Evolutionary conservation across 169 alveolate species (phyloP), one percentile per base, ranked within the genome.

Genomic region (Plasmodium reichenowi): DNA sequence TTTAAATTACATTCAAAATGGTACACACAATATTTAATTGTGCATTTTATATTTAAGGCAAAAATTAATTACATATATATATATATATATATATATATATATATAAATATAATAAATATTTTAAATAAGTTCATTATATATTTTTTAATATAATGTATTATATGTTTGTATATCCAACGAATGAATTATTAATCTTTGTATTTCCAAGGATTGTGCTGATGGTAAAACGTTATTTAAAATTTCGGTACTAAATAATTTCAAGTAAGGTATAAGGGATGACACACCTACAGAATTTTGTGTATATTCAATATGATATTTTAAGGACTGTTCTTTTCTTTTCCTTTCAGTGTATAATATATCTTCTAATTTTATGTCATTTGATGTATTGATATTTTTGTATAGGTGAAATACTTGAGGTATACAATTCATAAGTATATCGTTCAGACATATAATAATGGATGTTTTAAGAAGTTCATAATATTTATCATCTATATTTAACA

Each of bases 191-290:
- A 71, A 59, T 52, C 92, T 70, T 38, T 86, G 92, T 10, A 54
- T 72, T 86, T 86, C 92, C 58, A 86, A 54, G 68, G 92, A 86
- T 54, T 86, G 88, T n/a, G 92, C 85, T 60, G 92, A 86, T 50
- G 92, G 92, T 17, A 86, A 32, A 38, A 86, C 67, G 58, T 86
- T 86, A 38, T 86, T 86, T 72, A 86, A 72, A 45, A 86, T 86
- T 29, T 86, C 92, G 22, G 85, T 86, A 38, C 92, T 86, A 50
- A 86, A 86, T 58, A 86, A 60, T 86, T 74, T 72, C 15, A 86
- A 75, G 58, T 86, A 86, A 5, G 92, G 92, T 58, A 86, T 70
- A 60, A 86, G 87, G 13, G 92, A 60, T 32, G 87, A 72, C 2
- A 72, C 70, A 0, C 87, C 76, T 20, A 72, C 62, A 13, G 88